phyloP scores from a whole-genome alignment of 192 early-diverging fungal genomes.

The Coemansia sp. region DNA sequence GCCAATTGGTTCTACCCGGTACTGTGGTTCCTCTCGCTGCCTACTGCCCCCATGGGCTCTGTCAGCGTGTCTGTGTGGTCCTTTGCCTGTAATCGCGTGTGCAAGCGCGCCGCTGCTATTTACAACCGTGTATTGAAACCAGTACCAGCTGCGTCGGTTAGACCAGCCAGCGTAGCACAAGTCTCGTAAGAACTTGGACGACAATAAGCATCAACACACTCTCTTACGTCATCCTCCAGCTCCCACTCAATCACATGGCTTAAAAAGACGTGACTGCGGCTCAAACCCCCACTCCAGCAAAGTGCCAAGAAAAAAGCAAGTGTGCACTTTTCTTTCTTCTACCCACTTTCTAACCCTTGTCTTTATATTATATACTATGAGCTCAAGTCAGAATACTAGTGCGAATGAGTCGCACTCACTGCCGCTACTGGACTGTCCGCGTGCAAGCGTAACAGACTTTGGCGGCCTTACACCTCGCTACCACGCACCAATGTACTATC shows the following conservation, averaged over 20 bases:
- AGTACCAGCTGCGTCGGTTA: neutral
- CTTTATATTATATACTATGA: neutral
- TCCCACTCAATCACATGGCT: neutral
- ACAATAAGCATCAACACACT: neutral
- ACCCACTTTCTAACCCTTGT: neutral
- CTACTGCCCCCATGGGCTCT: conserved; percentile 76
- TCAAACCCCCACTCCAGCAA: neutral
- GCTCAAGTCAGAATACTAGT: neutral
- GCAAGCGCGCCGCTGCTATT: conserved; percentile 46
- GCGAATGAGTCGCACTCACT: neutral
- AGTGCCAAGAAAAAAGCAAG: neutral
- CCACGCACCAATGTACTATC: conserved; percentile 41
- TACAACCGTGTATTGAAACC: conserved; percentile 32
- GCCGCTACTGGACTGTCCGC: conserved; percentile 23
- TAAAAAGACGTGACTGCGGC: neutral
- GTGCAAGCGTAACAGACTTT: conserved; percentile 31
- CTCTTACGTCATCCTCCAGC: neutral
- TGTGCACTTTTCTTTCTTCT: neutral
- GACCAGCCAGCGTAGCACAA: neutral
- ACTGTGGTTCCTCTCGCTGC: conserved; percentile 66
- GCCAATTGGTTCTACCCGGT: conserved; percentile 78
- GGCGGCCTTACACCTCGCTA: conserved; percentile 36
- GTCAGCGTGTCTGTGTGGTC: conserved; percentile 81
- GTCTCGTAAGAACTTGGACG: neutral
- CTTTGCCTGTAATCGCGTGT: conserved; percentile 68